Percentiles rank a stretch among this genome's conserved stretches.
phyloP scores from a whole-genome alignment of 2,329 filamentous ascomycete genomes.

The Metarhizium sp. region DNA sequence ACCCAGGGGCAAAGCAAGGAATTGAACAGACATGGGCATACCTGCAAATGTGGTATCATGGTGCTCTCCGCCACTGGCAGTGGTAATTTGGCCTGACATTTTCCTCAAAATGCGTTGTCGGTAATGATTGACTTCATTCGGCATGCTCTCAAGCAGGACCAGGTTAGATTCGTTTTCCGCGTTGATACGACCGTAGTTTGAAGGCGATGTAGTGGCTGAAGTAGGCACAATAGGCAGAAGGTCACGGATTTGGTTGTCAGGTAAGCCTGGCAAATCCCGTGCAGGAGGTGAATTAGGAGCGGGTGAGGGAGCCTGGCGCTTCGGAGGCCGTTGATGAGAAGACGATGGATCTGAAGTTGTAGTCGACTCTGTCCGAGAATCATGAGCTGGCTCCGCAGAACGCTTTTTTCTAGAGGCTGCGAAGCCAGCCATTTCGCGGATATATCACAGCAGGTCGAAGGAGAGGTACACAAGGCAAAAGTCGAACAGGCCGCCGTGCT shows the following conservation, averaged over 20 bases:
- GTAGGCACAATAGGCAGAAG: constrained; percentile 10
- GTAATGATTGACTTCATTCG: constrained; percentile 10
- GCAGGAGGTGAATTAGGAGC: not conserved
- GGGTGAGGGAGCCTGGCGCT: not conserved
- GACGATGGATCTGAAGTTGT: not conserved
- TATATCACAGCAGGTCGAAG: not conserved
- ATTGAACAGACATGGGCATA: not conserved
- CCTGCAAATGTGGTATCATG: not conserved
- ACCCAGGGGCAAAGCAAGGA: not conserved
- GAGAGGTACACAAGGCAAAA: not conserved
- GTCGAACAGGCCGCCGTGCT: not conserved
- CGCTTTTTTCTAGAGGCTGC: constrained; percentile 1
- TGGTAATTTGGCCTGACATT: not conserved
- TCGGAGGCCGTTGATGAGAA: not conserved
- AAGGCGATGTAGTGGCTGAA: constrained; percentile 10
- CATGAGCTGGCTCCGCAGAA: constrained; percentile 2
- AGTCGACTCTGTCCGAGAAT: not conserved
- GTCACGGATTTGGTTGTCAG: not conserved
- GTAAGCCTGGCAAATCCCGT: not conserved
- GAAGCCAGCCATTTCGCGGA: constrained; percentile 3
- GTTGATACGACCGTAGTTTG: constrained; percentile 24
- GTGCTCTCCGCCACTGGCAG: not conserved
- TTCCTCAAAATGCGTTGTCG: not conserved
- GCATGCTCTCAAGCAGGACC: constrained; percentile 18
- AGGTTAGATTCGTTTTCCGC: constrained; percentile 26